Conservation (phyloP, 1,284 basidiomycete genomes). For the Moesziomyces parantarcticus region DNA sequence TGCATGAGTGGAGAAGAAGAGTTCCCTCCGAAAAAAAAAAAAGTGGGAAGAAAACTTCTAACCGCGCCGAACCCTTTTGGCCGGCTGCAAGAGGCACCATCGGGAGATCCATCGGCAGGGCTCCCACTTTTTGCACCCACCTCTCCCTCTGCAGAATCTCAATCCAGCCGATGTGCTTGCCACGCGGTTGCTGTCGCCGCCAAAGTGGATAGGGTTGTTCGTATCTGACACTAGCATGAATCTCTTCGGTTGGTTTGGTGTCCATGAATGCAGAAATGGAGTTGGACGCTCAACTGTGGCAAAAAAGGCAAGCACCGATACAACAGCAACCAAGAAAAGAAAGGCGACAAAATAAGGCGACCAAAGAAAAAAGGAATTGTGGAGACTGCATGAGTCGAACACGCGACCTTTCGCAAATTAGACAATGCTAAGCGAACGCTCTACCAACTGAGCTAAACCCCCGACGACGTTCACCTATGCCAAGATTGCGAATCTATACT, state of each 20-base stretch:
- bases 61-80: constrained; percentile 5
- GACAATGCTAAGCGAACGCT: constrained; percentile 54
- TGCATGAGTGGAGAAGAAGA: constrained; percentile 30
- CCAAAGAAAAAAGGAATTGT: constrained; percentile 14
- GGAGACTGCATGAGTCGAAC: constrained; percentile 59
- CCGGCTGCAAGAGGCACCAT: background rate
- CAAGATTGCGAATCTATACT: constrained; percentile 3
- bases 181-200: too few species aligned
- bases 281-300: too few species aligned
- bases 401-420: constrained; percentile 54
- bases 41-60: background rate
- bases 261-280: too few species aligned
- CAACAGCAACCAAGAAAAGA: background rate
- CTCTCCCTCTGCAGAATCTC: too few species aligned
- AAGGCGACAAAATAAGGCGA: constrained; percentile 1
- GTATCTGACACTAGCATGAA: too few species aligned
- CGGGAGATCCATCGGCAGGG: too few species aligned
- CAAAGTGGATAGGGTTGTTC: too few species aligned
- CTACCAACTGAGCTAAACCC: constrained; percentile 59
- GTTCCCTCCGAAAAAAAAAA: constrained; percentile 1
- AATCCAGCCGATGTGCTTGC: too few species aligned
- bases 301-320: background rate
- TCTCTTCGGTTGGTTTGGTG: too few species aligned
- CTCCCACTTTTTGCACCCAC: too few species aligned
- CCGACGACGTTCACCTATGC: background rate